These are phyloP conservation scores for Suillus lakei DNA, from an alignment of 768 basidiomycete genomes.

Conservation along the genomic window DNA sequence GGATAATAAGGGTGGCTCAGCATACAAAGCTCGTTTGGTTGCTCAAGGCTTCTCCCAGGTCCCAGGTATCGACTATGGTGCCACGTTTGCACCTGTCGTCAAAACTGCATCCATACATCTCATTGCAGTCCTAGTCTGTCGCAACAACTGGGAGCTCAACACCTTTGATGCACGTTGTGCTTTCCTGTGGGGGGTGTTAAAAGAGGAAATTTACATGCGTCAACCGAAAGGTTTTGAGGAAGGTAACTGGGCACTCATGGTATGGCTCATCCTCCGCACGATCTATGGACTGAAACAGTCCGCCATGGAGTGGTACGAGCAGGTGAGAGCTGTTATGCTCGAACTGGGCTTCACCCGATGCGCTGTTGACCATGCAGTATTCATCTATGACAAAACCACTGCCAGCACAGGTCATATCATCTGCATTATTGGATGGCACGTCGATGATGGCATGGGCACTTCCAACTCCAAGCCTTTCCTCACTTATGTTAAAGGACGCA, in stretches of 20 bases:
- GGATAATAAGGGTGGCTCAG: neutral
- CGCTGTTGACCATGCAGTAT: neutral
- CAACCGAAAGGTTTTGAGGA: slow-evolving; percentile 38
- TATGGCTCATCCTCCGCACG: neutral
- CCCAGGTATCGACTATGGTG: slow-evolving; percentile 38
- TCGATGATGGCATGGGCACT: neutral
- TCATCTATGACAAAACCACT: neutral
- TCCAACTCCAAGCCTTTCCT: too few species aligned
- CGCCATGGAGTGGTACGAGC: neutral
- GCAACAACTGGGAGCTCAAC: neutral
- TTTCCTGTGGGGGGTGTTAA: neutral
- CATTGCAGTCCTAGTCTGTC: rapidly evolving
- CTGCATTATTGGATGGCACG: neutral
- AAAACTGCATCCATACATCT: neutral
- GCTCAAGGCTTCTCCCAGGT: slow-evolving; percentile 26
- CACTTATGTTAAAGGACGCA: too few species aligned
- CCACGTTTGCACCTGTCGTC: slow-evolving; percentile 27
- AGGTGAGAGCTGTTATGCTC: neutral
- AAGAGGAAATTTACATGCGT: slow-evolving; percentile 37
- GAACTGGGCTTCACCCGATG: neutral
- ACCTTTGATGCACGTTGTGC: neutral
- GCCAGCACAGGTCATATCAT: neutral
- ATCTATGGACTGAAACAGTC: neutral
- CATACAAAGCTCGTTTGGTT: neutral
- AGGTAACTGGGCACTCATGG: neutral